Evolutionary conservation across 116 monocot species (phyloP).

Genomic region (Papilionanthe hybrid): DNA sequence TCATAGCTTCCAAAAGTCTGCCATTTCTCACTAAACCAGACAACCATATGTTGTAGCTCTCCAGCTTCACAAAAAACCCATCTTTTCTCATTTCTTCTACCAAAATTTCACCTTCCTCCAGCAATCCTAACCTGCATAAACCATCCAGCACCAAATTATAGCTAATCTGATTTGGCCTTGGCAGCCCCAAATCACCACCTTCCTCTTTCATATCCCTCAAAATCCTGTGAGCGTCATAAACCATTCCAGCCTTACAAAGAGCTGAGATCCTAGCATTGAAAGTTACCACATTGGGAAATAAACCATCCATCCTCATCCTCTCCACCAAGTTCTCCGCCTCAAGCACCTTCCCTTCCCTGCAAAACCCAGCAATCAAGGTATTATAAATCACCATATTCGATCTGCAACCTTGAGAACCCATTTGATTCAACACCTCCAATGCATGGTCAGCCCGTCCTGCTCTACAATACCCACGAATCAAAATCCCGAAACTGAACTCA

Average conservation of each 20-base stretch:
- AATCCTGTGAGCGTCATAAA: conserved; percentile 55
- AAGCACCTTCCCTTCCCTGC: conserved; percentile 40
- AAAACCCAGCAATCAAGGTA: conserved; percentile 72
- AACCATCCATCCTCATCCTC: conserved; percentile 55
- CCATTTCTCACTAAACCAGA: conserved; percentile 58
- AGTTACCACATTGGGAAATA: conserved; percentile 78
- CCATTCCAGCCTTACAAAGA: conserved; percentile 67
- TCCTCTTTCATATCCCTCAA: conserved; percentile 77
- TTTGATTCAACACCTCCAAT: conserved; percentile 50
- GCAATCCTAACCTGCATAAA: conserved; percentile 58
- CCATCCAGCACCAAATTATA: conserved; percentile 70
- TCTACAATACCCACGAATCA: conserved; percentile 70
- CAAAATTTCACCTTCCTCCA: conserved; percentile 54
- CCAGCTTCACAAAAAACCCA: conserved; percentile 42
- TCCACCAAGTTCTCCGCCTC: conserved; percentile 78
- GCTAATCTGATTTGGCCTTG: conserved; percentile 60
- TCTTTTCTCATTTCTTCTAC: conserved; percentile 55
- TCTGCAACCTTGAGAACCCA: conserved; percentile 31
- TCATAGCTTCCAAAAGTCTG: conserved; percentile 48
- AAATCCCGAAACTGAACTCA: conserved; percentile 70
- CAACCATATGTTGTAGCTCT: conserved; percentile 84
- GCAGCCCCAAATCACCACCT: conserved; percentile 35
- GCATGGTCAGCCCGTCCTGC: conserved; percentile 27
- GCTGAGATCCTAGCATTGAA: conserved; percentile 87
- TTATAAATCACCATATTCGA: conserved; percentile 73